Base-by-base conservation (phyloP, 2,329 filamentous ascomycete genomes). In the Aspergillus uvarum region DNA sequence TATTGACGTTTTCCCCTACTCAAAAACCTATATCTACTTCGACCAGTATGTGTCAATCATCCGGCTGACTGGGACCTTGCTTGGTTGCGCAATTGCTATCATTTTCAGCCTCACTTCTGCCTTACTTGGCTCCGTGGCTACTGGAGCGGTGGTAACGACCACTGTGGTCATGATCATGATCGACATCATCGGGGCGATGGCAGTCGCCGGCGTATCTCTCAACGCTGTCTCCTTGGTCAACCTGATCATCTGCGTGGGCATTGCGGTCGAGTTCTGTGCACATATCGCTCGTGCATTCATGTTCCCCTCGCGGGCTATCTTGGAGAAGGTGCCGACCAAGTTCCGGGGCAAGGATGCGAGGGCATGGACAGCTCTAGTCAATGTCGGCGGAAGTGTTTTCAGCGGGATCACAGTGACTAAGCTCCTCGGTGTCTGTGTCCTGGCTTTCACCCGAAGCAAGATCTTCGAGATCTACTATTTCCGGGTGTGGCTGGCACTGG, bases 381-480 rank as follows among this genome's bases (percentile, higher is more conserved):
- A 97, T 67, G 94, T 99, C 0, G 95, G 95, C 2, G 91, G 90
- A 5, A 95, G 90, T 50, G 96, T 99, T 12, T 96, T 99, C 71
- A 96, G 90, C 32, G 95, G 95, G 2, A 99, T 99, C 74, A 98
- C 94, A 0, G 83, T 99, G 55, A 99, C 95, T 2, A 99, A 99
- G 77, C 83, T 99, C 1, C 81, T 99, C 2, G 95, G 95, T 3
- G 94, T 99, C 0, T 89, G 85, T 50, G 95, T 99, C 38, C 81
- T 99, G 21, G 95, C 95, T 0, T 99, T 97, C 71, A 99, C 95
- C 7, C 83, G 91, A 54, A 96, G 91, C 76, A 99, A 98, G 85
- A 99, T 99, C 72, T 99, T 99, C 70, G 96, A 99, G 80, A 92
- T 99, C 59, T 99, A 99, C 79, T 99, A 99, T 78, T 99, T 99